Evolutionary conservation across 192 early-diverging fungal species (phyloP).

Genomic region (Backusella luteola): DNA sequence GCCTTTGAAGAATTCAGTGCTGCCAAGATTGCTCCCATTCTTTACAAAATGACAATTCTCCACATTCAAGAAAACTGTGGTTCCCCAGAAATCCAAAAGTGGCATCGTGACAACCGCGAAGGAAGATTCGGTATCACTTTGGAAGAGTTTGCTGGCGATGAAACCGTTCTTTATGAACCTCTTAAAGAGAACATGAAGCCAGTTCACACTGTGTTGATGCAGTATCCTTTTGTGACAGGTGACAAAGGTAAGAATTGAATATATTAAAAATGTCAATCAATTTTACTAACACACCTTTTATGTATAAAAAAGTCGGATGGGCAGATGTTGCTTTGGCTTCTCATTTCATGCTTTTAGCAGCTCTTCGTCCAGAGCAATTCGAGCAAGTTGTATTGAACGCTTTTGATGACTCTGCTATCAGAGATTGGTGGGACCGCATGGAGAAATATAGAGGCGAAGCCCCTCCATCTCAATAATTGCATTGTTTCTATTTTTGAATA

Average conservation of each 20-base stretch:
- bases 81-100: slow-evolving; percentile 18
- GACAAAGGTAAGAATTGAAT: slow-evolving; percentile 29
- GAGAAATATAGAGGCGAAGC: slow-evolving; percentile 20
- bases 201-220: slow-evolving; percentile 21
- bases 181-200: slow-evolving; percentile 27
- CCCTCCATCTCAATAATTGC: not conserved
- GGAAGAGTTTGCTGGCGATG: slow-evolving; percentile 32
- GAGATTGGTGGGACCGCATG: slow-evolving; percentile 39
- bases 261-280: not conserved
- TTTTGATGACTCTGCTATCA: slow-evolving; percentile 31
- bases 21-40: slow-evolving; percentile 16
- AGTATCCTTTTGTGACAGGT: slow-evolving; percentile 36
- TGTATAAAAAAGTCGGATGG: slow-evolving; percentile 34
- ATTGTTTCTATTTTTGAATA: not conserved
- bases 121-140: slow-evolving; percentile 27
- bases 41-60: slow-evolving; percentile 31
- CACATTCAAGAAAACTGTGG: slow-evolving; percentile 29
- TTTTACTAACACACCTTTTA: not conserved
- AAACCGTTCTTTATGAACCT: slow-evolving; percentile 10
- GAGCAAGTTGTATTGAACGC: slow-evolving; percentile 24
- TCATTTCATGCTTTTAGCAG: slow-evolving; percentile 30
- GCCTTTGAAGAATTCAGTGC: slow-evolving; percentile 42
- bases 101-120: slow-evolving; percentile 40
- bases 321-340: slow-evolving; percentile 39
- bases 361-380: slow-evolving; percentile 33